These are phyloP conservation scores for Saposhnikovia divaricata DNA, from an alignment of 129 eudicot genomes.

Conservation along the genomic window DNA sequence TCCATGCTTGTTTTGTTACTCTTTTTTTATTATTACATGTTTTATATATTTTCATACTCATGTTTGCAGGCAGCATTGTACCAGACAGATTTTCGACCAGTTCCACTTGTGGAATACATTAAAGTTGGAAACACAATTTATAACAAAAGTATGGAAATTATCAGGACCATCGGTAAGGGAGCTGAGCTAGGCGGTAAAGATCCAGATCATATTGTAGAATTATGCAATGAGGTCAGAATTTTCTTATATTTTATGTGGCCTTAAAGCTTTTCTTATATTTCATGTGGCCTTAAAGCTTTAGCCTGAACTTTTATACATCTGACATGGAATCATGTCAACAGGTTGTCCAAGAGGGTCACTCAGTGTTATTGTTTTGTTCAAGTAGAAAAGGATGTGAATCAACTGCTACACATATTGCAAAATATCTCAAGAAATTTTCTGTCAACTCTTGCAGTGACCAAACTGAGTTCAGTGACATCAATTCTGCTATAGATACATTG, in stretches of 20 bases:
- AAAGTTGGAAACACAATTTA: conserved; percentile 79
- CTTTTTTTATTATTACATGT: neutral
- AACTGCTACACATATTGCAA: conserved; percentile 89
- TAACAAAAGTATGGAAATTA: conserved; percentile 64
- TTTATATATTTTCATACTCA: neutral
- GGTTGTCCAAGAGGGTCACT: conserved; percentile 98
- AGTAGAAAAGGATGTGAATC: conserved; percentile 98
- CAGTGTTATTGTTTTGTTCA: conserved; percentile 88
- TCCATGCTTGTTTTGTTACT: neutral
- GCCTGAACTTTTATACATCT: conserved; percentile 13
- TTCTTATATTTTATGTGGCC: neutral
- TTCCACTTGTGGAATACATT: conserved; percentile 86
- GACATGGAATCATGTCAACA: conserved; percentile 14
- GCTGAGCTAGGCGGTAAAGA: conserved; percentile 94
- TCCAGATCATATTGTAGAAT: conserved; percentile 85
- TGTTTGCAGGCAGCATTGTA: conserved; percentile 79
- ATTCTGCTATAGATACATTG: conserved; percentile 73
- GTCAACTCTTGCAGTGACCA: conserved; percentile 33
- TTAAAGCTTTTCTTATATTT: conserved; percentile 15
- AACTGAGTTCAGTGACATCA: conserved; percentile 48
- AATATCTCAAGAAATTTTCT: conserved; percentile 54
- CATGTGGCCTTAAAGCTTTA: conserved; percentile 11
- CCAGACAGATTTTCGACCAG: conserved; percentile 93
- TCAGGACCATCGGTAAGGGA: conserved; percentile 58
- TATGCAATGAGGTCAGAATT: conserved; percentile 82